A percentile compares a stretch with the other conserved stretches of the same genome.
Evolutionary conservation across 768 basidiomycete species (phyloP).

Genomic region (Clitopilus hobsonii): DNA sequence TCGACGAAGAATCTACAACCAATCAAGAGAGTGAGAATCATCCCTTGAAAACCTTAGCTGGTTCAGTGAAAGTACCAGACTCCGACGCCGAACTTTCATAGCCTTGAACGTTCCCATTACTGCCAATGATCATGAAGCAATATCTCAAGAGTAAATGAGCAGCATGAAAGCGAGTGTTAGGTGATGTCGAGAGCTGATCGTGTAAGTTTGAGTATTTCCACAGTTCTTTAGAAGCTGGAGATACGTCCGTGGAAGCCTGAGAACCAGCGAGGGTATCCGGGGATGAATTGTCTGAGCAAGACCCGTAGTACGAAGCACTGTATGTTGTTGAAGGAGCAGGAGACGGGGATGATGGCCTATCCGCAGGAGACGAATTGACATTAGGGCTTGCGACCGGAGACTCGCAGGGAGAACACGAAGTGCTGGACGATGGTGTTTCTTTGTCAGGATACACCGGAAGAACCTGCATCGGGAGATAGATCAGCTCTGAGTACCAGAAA

Average conservation of each 20-base stretch:
- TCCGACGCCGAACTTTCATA: not conserved
- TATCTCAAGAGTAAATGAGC: conserved; percentile 57
- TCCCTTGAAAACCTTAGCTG: not conserved
- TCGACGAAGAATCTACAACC: not conserved
- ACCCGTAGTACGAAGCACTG: not conserved
- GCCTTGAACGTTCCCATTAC: not conserved
- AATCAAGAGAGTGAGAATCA: not conserved
- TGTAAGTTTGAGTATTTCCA: conserved; percentile 28
- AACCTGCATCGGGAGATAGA: not conserved
- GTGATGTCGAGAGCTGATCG: conserved; percentile 50
- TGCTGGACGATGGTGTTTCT: not conserved
- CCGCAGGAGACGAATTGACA: not conserved
- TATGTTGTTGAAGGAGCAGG: not conserved
- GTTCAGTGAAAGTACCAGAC: not conserved
- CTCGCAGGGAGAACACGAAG: not conserved
- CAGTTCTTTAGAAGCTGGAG: conserved; percentile 10
- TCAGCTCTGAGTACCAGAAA: not conserved
- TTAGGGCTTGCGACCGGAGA: not conserved
- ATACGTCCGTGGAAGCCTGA: conserved; percentile 5
- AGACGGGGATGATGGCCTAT: not conserved
- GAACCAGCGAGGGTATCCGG: conserved; percentile 6
- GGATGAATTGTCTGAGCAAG: conserved; percentile 1
- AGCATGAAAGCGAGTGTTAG: conserved; percentile 64
- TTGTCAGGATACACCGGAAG: not conserved
- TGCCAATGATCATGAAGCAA: conserved; percentile 34